Percentiles rank a stretch among this genome's conserved stretches.
Evolutionary conservation across 169 alveolate species (phyloP).

Genomic region (Cyclospora cayetanensis): DNA sequence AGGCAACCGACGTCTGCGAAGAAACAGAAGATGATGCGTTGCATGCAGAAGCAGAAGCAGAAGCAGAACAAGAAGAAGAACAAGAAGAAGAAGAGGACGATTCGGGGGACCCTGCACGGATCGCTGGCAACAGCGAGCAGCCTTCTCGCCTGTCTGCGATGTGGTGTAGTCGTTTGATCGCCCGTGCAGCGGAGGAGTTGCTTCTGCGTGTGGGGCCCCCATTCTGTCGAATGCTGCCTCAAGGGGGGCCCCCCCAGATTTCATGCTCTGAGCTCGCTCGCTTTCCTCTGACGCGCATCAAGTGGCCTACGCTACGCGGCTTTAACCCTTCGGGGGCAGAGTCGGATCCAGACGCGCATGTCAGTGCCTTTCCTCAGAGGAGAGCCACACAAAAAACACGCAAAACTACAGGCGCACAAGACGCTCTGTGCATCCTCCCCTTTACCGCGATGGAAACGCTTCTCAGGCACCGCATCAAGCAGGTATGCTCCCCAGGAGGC

Average conservation of each 20-base stretch:
- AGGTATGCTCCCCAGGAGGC: neutral
- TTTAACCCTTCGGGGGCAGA: slow-evolving; percentile 48
- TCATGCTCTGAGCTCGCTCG: neutral
- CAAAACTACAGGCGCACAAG: neutral
- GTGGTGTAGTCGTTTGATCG: neutral
- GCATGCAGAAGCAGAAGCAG: no score
- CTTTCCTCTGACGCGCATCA: neutral
- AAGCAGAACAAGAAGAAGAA: no score
- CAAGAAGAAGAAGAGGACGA: no score
- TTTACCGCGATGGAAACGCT: neutral
- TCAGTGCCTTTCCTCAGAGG: neutral
- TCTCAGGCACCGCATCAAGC: neutral
- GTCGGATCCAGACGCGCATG: neutral
- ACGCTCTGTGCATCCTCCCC: neutral
- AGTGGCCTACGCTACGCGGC: neutral
- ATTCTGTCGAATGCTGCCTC: neutral
- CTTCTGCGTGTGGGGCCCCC: slow-evolving; percentile 9
- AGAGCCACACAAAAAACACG: neutral
- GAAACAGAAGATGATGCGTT: no score
- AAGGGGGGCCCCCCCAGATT: neutral
- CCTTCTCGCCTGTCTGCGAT: neutral
- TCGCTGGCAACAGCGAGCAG: no score
- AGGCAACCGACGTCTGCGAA: no score
- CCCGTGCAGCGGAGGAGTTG: neutral
- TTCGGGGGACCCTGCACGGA: no score